Evolutionary conservation across 2,329 filamentous ascomycete species (phyloP).

Genomic region (Talaromyces amestolkiae): DNA sequence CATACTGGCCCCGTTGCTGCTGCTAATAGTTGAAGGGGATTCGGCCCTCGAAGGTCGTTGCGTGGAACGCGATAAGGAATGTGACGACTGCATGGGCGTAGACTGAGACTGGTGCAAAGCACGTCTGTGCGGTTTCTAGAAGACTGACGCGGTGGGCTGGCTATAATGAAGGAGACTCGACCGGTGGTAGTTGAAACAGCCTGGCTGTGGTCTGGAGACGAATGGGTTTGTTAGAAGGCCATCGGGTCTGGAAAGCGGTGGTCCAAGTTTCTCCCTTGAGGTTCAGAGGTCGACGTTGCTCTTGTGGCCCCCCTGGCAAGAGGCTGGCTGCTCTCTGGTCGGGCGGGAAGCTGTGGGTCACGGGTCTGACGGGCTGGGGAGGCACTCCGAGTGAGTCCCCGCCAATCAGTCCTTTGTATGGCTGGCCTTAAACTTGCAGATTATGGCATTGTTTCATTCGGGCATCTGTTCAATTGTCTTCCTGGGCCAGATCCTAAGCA

Average conservation of each 20-base stretch:
- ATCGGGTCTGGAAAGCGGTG: background rate
- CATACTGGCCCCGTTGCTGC: constrained; percentile 41
- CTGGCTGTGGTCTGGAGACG: background rate
- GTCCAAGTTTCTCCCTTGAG: background rate
- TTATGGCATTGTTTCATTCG: background rate
- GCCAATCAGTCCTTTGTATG: constrained; percentile 6
- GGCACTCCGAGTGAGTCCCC: background rate
- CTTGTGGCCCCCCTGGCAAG: constrained; percentile 16
- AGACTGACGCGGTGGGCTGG: background rate
- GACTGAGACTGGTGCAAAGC: constrained; percentile 3
- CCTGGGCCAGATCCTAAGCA: background rate
- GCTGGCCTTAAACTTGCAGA: background rate
- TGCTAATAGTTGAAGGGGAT: constrained; percentile 45
- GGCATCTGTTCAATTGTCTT: background rate
- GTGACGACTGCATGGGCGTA: constrained; percentile 23
- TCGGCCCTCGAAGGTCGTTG: constrained; percentile 65
- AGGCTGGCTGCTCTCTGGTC: constrained; percentile 2
- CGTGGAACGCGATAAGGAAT: constrained; percentile 40
- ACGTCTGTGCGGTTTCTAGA: constrained; percentile 1
- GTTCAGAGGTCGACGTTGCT: background rate
- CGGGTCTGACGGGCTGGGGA: constrained; percentile 12
- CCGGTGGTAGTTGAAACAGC: constrained; percentile 2
- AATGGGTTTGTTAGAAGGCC: constrained; percentile 1
- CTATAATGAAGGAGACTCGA: background rate
- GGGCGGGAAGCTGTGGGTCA: constrained; percentile 19